phyloP scores from a whole-genome alignment of 176 grass and related monocot genomes.

The Panicum miliaceum region DNA sequence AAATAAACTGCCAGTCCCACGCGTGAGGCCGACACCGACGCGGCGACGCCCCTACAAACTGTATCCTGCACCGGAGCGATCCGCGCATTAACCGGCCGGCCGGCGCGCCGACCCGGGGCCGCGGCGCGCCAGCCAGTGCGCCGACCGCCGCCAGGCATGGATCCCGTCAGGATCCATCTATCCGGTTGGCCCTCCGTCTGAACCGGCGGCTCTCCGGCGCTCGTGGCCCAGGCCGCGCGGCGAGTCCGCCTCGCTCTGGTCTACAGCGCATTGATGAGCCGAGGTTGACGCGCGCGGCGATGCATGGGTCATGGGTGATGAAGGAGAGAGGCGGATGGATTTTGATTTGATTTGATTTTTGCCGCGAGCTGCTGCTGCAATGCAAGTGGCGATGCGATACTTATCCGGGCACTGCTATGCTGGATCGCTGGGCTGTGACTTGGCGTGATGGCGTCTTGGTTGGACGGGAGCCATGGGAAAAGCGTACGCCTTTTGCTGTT shows the following conservation, averaged over 20 bases:
- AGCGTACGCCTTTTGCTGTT: constrained; percentile 30
- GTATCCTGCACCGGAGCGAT: too few relatives aligned
- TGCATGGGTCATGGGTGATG: neutral
- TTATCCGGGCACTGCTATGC: neutral
- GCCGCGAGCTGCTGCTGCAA: neutral
- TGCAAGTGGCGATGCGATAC: neutral
- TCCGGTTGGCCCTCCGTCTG: neutral
- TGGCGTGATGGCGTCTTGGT: constrained; percentile 28
- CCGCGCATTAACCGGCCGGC: too few relatives aligned
- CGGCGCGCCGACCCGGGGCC: too few relatives aligned
- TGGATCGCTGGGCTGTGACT: neutral
- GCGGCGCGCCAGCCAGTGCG: neutral
- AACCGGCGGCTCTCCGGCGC: neutral
- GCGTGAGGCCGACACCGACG: neutral
- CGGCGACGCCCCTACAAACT: too few relatives aligned
- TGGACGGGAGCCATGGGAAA: constrained; percentile 27
- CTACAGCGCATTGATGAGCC: constrained; percentile 13
- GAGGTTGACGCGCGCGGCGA: constrained; percentile 21
- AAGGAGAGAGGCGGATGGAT: too few relatives aligned
- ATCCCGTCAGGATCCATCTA: neutral
- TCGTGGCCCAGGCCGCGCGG: neutral
- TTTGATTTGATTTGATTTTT: neutral
- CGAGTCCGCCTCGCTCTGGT: neutral
- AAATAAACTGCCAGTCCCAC: too few relatives aligned
- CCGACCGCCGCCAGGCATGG: neutral